Evolutionary conservation across 2,329 filamentous ascomycete species (phyloP).

Genomic region (Clarireedia homoeocarpa): DNA sequence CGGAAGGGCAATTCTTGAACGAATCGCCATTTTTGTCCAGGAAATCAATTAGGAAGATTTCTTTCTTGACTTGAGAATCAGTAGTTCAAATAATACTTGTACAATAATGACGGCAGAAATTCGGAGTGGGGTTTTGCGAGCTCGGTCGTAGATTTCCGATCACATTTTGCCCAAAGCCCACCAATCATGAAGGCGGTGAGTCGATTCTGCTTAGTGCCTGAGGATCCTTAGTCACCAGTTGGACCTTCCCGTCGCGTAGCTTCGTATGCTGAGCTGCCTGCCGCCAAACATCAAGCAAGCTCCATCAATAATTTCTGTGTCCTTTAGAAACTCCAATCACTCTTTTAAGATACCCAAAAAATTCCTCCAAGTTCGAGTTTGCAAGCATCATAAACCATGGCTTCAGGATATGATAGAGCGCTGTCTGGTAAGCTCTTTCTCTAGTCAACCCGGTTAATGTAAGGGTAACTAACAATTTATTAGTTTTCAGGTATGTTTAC

Average conservation of each 20-base stretch:
- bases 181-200: too few relatives aligned
- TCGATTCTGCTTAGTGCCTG: background rate
- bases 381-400: slow-evolving; percentile 47
- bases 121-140: slow-evolving; percentile 1
- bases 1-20: slow-evolving; percentile 21
- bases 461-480: slow-evolving; percentile 31
- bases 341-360: slow-evolving; percentile 9
- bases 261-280: slow-evolving; percentile 26
- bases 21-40: slow-evolving; percentile 20
- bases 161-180: too few relatives aligned
- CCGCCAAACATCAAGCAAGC: slow-evolving; percentile 14
- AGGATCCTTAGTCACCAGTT: background rate
- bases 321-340: slow-evolving; percentile 10
- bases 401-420: slow-evolving; percentile 97
- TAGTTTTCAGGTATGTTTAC: slow-evolving; percentile 71
- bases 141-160: background rate
- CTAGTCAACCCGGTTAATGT: slow-evolving; percentile 33
- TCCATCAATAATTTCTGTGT: slow-evolving; percentile 10
- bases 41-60: slow-evolving; percentile 5
- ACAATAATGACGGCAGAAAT: background rate
- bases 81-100: too few relatives aligned
- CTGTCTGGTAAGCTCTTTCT: slow-evolving; percentile 71
- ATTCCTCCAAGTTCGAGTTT: slow-evolving; percentile 2
- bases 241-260: slow-evolving; percentile 14
- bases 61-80: background rate